These are phyloP conservation scores for Lithocarpus polystachyus DNA, from an alignment of 306 rosid species.

Conservation along the genomic window DNA sequence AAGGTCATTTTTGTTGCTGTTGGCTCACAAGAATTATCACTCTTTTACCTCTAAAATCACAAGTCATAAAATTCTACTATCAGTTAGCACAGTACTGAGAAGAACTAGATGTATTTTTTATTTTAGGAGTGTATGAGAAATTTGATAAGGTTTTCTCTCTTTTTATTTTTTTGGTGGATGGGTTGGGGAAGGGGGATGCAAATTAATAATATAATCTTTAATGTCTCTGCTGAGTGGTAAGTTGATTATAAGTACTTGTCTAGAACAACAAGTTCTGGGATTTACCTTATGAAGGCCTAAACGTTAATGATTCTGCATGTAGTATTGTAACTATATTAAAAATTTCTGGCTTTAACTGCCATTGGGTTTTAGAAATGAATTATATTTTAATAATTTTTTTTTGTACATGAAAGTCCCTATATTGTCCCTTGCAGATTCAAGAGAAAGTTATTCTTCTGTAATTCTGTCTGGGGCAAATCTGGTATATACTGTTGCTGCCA, in stretches of 20 bases:
- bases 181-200: background rate
- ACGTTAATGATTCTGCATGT: background rate
- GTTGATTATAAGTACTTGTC: background rate
- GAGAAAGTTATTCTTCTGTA: background rate
- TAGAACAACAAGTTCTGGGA: no score
- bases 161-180: no score
- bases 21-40: background rate
- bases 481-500: background rate
- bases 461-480: background rate
- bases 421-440: background rate
- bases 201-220: background rate
- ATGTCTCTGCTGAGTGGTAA: background rate
- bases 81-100: background rate
- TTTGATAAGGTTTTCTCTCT: no score
- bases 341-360: background rate
- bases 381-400: background rate
- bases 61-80: background rate
- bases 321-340: background rate
- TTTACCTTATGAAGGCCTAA: no score
- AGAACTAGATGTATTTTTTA: no score
- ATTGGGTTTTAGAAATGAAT: no score
- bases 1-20: background rate
- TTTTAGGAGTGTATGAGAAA: no score
- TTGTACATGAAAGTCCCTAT: background rate
- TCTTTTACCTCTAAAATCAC: background rate